A percentile compares a stretch with the other conserved stretches of the same genome.
These are phyloP conservation scores for Ascochyta koolunga DNA, from an alignment of 2,329 filamentous ascomycete species.

Conservation along the genomic window DNA sequence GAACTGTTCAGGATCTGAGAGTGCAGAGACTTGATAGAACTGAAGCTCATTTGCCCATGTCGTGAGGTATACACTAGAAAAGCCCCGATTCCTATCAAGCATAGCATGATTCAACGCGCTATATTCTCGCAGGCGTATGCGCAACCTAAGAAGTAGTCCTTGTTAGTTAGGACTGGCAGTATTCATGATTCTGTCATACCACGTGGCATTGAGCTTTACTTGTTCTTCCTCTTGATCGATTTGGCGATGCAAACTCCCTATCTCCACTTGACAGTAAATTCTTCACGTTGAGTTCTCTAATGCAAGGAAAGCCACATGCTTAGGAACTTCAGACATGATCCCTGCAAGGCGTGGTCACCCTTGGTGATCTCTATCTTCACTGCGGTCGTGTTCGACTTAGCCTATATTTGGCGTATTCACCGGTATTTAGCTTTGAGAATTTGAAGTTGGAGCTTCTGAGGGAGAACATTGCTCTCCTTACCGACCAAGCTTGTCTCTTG, in stretches of 20 bases:
- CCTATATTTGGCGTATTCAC: too few relatives aligned
- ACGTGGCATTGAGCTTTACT: background rate
- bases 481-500: too few relatives aligned
- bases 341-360: constrained; percentile 2
- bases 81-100: too few relatives aligned
- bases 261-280: background rate
- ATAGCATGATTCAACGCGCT: background rate
- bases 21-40: background rate
- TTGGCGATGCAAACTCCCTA: background rate
- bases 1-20: background rate
- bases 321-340: background rate
- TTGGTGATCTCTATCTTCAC: background rate
- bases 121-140: background rate
- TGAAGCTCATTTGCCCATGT: background rate
- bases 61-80: too few relatives aligned
- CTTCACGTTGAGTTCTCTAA: background rate
- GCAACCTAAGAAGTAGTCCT: background rate
- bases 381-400: too few relatives aligned
- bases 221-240: background rate
- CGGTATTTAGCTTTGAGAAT: too few relatives aligned
- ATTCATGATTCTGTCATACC: background rate
- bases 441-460: too few relatives aligned
- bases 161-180: background rate
- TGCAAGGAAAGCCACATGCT: constrained; percentile 1
- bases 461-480: too few relatives aligned